Conservation (phyloP, 768 basidiomycete species). For the Russula lepida region DNA sequence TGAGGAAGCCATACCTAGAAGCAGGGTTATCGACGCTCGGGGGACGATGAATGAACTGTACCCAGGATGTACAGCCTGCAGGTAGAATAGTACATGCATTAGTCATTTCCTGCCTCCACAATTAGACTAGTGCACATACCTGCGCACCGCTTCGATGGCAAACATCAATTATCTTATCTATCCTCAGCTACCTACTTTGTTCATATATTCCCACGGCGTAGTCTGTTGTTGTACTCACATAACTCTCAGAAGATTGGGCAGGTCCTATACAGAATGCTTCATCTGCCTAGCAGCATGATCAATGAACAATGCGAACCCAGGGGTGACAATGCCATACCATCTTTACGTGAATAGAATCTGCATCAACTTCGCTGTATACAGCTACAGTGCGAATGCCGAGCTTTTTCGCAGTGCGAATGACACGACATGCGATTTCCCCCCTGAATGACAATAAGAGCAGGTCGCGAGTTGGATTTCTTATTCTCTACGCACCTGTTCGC, state of each 20-base stretch:
- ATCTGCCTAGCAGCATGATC: conserved; percentile 35
- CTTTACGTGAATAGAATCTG: conserved; percentile 70
- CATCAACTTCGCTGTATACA: conserved; percentile 85
- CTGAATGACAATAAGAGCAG: conserved; percentile 31
- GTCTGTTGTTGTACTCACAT: conserved; percentile 46
- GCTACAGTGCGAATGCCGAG: conserved; percentile 89
- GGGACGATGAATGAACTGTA: conserved; percentile 27
- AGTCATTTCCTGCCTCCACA: neutral
- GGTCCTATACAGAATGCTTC: conserved; percentile 71
- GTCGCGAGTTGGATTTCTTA: neutral
- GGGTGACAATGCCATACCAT: conserved; percentile 39
- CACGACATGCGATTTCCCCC: conserved; percentile 93
- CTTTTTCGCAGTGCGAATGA: conserved; percentile 82
- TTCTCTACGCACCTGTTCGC: conserved; percentile 64
- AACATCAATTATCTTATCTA: conserved; percentile 82
- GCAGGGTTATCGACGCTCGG: neutral
- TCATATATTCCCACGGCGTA: neutral
- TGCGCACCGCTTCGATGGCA: conserved; percentile 79
- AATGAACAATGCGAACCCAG: neutral
- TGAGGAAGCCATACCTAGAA: conserved; percentile 82
- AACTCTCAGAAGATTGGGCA: conserved; percentile 82
- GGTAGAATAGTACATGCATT: neutral
- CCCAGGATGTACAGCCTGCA: conserved; percentile 88
- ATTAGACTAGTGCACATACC: conserved; percentile 33
- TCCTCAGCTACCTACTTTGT: conserved; percentile 48